Evolutionary conservation across 2,329 filamentous ascomycete genomes (phyloP), one percentile per base, ranked within the genome.

Genomic region (Diaporthe destruens): DNA sequence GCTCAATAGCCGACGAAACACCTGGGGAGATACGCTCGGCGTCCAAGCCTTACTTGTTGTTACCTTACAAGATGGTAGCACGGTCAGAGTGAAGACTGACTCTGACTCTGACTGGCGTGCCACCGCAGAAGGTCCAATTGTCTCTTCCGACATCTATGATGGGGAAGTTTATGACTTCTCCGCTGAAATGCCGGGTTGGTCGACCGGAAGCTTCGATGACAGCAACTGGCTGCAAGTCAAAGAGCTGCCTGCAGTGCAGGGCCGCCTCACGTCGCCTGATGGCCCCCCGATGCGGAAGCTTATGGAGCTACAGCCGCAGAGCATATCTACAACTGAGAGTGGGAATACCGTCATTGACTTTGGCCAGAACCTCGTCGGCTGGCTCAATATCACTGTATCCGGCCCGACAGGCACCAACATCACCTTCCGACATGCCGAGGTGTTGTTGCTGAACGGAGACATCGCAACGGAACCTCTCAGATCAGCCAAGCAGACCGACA

Each of bases 321-420:
- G 44, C 44, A 25, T 51, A 29, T 36, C 59, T 18, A 51, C 59
- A 6, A 51, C 59, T 11, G 42, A 51, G 7, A 65, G 59, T 2
- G 59, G 59, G 4, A 65, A 36, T 9, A 65, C 59, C 2, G 59
- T 65, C 18, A 5, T 65, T 25, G 59, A 65, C 2, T 65, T 65
- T 65, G 59, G 59, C 4, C 59, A 65, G 29, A 65, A 65, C 44
- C 59, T 57, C 11, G 54, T 54, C 80, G 51, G 42, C 23, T 47
- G 36, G 29, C 18, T 70, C 9, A 54, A 18, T 11, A 34, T 71
- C 3, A 55, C 59, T 11, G 68, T 66, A 3, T 49, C 59, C 18
- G 59, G 59, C 29, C 59, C 59, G 2, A 44, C 20, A 20, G 59
- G 59, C 14, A 65, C 59, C 29, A 65, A 65, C 6, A 65, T 65